These are phyloP conservation scores for Paracamarosporium sp. DNA, from an alignment of 2,329 filamentous ascomycete genomes.

Conservation along the genomic window DNA sequence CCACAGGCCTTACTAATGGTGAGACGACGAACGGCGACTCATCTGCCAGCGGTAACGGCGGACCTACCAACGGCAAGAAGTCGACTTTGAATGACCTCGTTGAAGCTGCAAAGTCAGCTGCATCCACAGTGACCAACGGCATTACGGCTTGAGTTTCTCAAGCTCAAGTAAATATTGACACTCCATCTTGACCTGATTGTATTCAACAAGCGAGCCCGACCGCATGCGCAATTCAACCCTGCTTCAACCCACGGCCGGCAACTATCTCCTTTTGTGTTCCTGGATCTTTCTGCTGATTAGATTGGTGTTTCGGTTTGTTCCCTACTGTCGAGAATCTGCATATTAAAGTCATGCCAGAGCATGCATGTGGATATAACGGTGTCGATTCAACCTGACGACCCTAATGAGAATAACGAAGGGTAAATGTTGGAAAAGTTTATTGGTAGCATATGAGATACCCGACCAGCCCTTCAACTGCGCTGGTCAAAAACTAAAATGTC, in stretches of 20 bases:
- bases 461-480: constrained; percentile 18
- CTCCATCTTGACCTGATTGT: constrained; percentile 28
- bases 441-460: too few relatives aligned
- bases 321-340: constrained; percentile 8
- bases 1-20: constrained; percentile 18
- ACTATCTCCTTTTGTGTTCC: constrained; percentile 12
- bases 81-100: constrained; percentile 23
- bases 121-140: constrained; percentile 37
- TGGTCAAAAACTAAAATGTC: background rate
- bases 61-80: constrained; percentile 2
- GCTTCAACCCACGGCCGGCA: constrained; percentile 30
- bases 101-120: constrained; percentile 35
- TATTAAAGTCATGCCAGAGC: background rate
- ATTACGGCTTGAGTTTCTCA: constrained; percentile 35
- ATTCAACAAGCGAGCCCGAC: constrained; percentile 43
- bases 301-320: constrained; percentile 16
- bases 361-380: constrained; percentile 37
- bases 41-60: constrained; percentile 6
- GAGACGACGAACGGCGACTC: constrained; percentile 13
- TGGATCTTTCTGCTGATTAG: background rate
- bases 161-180: background rate
- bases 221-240: constrained; percentile 19
- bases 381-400: constrained; percentile 51
- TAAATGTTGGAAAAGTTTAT: constrained; percentile 2
- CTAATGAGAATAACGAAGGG: constrained; percentile 30